Conservation (phyloP, 2,329 filamentous ascomycete species). For the Phaeomoniella chlamydospora region DNA sequence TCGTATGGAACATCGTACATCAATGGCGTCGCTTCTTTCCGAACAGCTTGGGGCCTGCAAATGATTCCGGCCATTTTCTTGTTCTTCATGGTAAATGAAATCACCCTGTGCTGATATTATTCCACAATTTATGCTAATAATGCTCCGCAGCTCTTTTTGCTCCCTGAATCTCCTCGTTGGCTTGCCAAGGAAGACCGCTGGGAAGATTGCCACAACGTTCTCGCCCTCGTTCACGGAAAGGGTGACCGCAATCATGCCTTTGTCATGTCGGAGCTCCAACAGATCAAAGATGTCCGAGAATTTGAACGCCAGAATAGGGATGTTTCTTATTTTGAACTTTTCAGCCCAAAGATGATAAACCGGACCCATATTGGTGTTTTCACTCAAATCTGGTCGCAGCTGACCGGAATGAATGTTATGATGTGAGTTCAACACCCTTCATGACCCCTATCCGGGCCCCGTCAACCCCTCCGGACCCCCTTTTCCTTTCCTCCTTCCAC, state of each 20-base stretch:
- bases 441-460: no score
- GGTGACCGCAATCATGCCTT: slow-evolving; percentile 51
- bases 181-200: slow-evolving; percentile 47
- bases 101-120: no score
- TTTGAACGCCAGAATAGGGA: slow-evolving; percentile 58
- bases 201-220: slow-evolving; percentile 34
- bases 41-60: slow-evolving; percentile 51
- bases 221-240: slow-evolving; percentile 46
- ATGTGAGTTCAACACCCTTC: no score
- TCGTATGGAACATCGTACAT: slow-evolving; percentile 48
- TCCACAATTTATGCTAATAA: no score
- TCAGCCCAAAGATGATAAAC: slow-evolving; percentile 61
- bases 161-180: slow-evolving; percentile 50
- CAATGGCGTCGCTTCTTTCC: slow-evolving; percentile 41
- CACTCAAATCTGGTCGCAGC: slow-evolving; percentile 61
- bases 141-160: no score
- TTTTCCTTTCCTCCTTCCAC: no score
- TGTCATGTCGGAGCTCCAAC: slow-evolving; percentile 52
- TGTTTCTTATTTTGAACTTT: slow-evolving; percentile 56
- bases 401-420: slow-evolving; percentile 67
- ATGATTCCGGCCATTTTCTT: slow-evolving; percentile 46
- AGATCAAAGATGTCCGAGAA: slow-evolving; percentile 60
- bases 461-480: no score
- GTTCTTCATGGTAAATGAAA: slow-evolving; percentile 38
- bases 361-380: slow-evolving; percentile 58